Evolutionary conservation across 2,329 filamentous ascomycete genomes (phyloP).

Genomic region (Neodidymelliopsis sp.): DNA sequence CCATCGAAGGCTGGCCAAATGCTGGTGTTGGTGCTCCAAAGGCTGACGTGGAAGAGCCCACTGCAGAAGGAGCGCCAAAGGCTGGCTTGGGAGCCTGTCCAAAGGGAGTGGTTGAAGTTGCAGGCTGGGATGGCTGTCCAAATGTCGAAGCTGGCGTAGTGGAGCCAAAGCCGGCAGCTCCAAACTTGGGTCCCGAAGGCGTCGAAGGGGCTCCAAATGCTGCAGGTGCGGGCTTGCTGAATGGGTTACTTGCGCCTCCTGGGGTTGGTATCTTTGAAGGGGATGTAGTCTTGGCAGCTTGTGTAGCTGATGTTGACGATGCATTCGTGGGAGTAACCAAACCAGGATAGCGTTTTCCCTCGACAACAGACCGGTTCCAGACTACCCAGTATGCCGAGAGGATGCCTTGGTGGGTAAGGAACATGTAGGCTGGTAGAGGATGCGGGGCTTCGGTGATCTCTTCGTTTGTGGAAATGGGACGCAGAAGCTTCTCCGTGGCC

Average conservation of each 20-base stretch:
- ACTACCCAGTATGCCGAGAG: slow-evolving; percentile 90
- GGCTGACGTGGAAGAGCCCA: slow-evolving; percentile 17
- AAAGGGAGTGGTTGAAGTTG: slow-evolving; percentile 19
- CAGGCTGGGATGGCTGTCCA: slow-evolving; percentile 21
- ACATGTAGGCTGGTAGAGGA: slow-evolving; percentile 83
- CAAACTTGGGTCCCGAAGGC: slow-evolving; percentile 30
- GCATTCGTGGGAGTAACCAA: slow-evolving; percentile 53
- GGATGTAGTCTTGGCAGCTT: slow-evolving; percentile 19
- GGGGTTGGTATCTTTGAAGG: slow-evolving; percentile 22
- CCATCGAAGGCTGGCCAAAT: slow-evolving; percentile 34
- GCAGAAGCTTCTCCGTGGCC: slow-evolving; percentile 76
- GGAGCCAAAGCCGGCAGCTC: slow-evolving; percentile 17
- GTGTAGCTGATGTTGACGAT: slow-evolving; percentile 25
- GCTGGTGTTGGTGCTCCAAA: slow-evolving; percentile 22
- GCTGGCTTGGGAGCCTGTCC: slow-evolving; percentile 33
- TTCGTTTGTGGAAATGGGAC: slow-evolving; percentile 77
- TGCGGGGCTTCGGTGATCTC: slow-evolving; percentile 80
- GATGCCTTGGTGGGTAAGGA: slow-evolving; percentile 87
- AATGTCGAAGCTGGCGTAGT: slow-evolving; percentile 21
- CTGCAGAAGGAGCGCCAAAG: slow-evolving; percentile 34
- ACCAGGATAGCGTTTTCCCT: slow-evolving; percentile 76
- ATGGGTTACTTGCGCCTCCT: slow-evolving; percentile 7
- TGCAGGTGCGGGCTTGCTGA: slow-evolving; percentile 22
- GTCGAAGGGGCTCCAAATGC: slow-evolving; percentile 38
- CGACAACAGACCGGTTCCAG: slow-evolving; percentile 83